These are phyloP conservation scores for Ganoderma sinense DNA, from an alignment of 1,284 basidiomycete species.

Conservation along the genomic window DNA sequence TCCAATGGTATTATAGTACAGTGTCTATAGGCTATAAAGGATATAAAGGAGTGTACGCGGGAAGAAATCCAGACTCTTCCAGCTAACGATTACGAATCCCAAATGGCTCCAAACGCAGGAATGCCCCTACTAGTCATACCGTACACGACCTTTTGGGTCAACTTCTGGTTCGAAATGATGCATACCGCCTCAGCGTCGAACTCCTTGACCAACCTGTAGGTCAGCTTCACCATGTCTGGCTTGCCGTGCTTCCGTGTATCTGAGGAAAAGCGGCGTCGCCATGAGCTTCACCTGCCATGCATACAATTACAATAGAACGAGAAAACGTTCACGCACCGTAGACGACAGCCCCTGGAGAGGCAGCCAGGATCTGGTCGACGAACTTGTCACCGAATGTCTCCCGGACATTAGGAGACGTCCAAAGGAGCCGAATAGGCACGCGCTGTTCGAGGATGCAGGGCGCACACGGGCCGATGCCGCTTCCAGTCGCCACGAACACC, in stretches of 20 bases:
- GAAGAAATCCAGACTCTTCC: neutral
- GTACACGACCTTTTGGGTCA: slow-evolving; percentile 68
- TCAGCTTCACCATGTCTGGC: slow-evolving; percentile 69
- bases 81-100: slow-evolving; percentile 49
- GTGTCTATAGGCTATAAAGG: neutral
- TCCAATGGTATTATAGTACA: neutral
- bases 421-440: slow-evolving; percentile 61
- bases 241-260: slow-evolving; percentile 67
- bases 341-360: slow-evolving; percentile 61
- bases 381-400: slow-evolving; percentile 66
- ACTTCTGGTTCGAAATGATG: slow-evolving; percentile 66
- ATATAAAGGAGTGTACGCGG: neutral
- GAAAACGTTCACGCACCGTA: slow-evolving; percentile 54
- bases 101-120: slow-evolving; percentile 67
- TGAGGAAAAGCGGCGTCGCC: slow-evolving; percentile 27
- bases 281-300: slow-evolving; percentile 2
- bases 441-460: slow-evolving; percentile 59
- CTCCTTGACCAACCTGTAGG: slow-evolving; percentile 61
- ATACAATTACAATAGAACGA: slow-evolving; percentile 18
- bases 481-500: slow-evolving; percentile 69
- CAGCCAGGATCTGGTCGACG: slow-evolving; percentile 60
- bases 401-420: slow-evolving; percentile 66
- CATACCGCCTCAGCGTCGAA: slow-evolving; percentile 69
- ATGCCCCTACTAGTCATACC: slow-evolving; percentile 67
- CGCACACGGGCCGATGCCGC: slow-evolving; percentile 67